Conservation (phyloP, 805 yeast species). For the Kazachstania psychrophila region DNA sequence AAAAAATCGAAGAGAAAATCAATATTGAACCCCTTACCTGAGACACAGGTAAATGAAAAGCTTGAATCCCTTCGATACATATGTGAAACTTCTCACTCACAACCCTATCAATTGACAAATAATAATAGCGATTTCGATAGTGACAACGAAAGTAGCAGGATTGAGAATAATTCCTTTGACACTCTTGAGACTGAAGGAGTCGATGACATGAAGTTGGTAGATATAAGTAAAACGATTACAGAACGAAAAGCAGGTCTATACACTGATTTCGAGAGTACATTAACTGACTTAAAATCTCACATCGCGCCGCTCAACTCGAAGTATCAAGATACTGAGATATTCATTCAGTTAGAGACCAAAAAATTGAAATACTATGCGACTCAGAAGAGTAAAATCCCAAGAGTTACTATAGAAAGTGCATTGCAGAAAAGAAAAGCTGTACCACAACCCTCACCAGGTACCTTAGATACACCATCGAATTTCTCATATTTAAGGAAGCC, state of each 20-base stretch:
- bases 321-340: neutral
- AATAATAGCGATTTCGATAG: constrained; percentile 7
- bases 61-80: no score
- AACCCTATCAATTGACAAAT: neutral
- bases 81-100: neutral
- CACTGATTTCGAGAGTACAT: no score
- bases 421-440: neutral
- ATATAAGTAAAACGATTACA: neutral
- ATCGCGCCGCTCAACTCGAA: neutral
- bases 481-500: neutral
- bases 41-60: neutral
- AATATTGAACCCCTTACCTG: constrained; percentile 15
- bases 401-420: neutral
- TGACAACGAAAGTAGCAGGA: constrained; percentile 3
- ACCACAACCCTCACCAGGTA: neutral
- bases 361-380: constrained; percentile 11
- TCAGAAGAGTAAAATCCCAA: constrained; percentile 11
- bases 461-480: neutral
- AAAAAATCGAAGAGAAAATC: constrained; percentile 6
- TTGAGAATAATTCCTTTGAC: no score
- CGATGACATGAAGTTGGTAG: neutral
- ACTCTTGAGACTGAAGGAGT: no score
- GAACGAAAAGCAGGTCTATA: neutral
- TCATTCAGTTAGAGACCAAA: constrained; percentile 8
- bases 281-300: no score